These are phyloP conservation scores for Tylopilus subfusipes DNA, from an alignment of 768 basidiomycete species.

Conservation along the genomic window DNA sequence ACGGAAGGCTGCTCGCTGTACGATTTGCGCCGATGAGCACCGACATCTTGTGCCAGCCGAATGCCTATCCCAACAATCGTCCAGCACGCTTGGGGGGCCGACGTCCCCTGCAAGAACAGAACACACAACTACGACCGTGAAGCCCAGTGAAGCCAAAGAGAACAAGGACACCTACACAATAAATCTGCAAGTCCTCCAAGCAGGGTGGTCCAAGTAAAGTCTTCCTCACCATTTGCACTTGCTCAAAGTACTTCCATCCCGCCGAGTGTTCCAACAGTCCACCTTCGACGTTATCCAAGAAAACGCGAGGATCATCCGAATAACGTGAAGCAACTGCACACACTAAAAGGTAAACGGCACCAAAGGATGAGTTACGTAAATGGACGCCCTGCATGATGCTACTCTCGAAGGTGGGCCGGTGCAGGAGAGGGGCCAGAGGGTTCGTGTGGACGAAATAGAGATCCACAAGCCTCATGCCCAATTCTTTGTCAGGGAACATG, in stretches of 20 bases:
- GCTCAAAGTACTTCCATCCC: slow-evolving; percentile 49
- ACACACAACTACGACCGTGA: slow-evolving; percentile 43
- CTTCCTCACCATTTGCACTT: slow-evolving; percentile 57
- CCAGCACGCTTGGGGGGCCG: slow-evolving; percentile 66
- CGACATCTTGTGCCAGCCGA: slow-evolving; percentile 56
- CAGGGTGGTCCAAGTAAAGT: slow-evolving; percentile 53
- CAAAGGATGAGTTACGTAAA: slow-evolving; percentile 49
- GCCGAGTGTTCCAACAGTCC: slow-evolving; percentile 39
- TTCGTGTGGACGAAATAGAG: slow-evolving; percentile 63
- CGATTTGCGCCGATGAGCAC: slow-evolving; percentile 46
- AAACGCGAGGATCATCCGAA: slow-evolving; percentile 54
- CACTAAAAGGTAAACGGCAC: slow-evolving; percentile 58
- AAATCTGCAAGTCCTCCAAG: slow-evolving; percentile 70
- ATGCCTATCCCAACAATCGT: slow-evolving; percentile 59
- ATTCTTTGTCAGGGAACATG: slow-evolving; percentile 47
- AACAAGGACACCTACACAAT: slow-evolving; percentile 42
- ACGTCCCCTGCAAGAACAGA: slow-evolving; percentile 52
- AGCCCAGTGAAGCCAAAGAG: not conserved
- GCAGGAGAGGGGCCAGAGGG: slow-evolving; percentile 63
- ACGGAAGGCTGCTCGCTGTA: slow-evolving; percentile 31
- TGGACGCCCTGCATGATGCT: slow-evolving; percentile 49
- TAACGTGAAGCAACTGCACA: slow-evolving; percentile 64
- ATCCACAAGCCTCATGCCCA: slow-evolving; percentile 51
- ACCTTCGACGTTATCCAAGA: slow-evolving; percentile 33
- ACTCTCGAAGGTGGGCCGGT: slow-evolving; percentile 63